Percentiles rank a stretch among this genome's conserved stretches.
Conservation (phyloP, 345 rosid species). For the Eucalyptus camaldulensis region DNA sequence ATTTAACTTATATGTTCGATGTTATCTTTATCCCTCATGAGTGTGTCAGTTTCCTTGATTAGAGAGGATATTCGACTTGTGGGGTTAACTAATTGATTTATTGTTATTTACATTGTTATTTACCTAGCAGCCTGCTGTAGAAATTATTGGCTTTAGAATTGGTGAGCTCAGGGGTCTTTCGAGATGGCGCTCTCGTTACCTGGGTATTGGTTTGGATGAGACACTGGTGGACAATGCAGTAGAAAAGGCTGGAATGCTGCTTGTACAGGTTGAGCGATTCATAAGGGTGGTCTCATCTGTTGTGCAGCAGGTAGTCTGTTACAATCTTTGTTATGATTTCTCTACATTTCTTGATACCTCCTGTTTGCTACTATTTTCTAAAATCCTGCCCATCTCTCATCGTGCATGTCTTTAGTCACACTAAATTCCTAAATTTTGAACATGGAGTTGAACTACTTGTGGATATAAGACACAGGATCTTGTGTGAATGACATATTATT, state of each 20-base stretch:
- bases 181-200: slow-evolving; percentile 84
- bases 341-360: background rate
- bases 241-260: slow-evolving; percentile 70
- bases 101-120: too few species aligned
- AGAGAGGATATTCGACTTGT: too few species aligned
- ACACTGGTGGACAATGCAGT: slow-evolving; percentile 52
- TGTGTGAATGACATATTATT: background rate
- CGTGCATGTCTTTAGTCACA: background rate
- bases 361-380: background rate
- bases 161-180: slow-evolving; percentile 46
- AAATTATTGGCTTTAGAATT: too few species aligned
- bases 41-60: background rate
- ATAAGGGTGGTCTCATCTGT: slow-evolving; percentile 14
- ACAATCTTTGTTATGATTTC: background rate
- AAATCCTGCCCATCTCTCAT: background rate
- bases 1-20: too few species aligned
- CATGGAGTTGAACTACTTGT: background rate
- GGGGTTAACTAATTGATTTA: too few species aligned
- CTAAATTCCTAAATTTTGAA: background rate
- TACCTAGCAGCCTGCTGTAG: too few species aligned
- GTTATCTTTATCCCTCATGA: too few species aligned
- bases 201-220: slow-evolving; percentile 82
- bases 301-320: background rate
- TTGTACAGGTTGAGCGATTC: slow-evolving; percentile 82
- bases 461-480: background rate